These are phyloP conservation scores for Eragrostis tef DNA, from an alignment of 202 grass and related monocot genomes.

Conservation along the genomic window DNA sequence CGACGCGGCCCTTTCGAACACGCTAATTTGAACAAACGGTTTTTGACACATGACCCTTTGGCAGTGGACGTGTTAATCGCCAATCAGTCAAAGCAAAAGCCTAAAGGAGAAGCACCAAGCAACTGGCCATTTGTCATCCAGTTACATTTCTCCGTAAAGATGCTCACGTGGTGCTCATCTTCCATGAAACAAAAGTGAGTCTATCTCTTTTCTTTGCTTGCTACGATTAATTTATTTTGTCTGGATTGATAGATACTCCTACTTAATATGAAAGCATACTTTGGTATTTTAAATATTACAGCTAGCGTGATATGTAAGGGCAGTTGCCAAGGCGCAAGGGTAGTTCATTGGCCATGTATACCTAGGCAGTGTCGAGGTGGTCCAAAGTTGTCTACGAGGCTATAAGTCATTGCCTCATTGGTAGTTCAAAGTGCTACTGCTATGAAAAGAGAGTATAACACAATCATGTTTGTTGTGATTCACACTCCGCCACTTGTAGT, in stretches of 20 bases:
- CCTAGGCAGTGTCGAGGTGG: background rate
- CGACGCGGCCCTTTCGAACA: background rate
- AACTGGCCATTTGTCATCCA: background rate
- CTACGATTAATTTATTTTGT: background rate
- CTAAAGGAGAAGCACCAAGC: background rate
- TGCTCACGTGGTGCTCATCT: background rate
- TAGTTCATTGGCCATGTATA: background rate
- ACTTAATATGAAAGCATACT: background rate
- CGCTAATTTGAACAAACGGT: background rate
- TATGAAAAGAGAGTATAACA: too few relatives aligned
- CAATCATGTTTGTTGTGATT: too few relatives aligned
- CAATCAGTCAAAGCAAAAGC: background rate
- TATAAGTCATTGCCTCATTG: too few relatives aligned
- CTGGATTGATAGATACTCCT: background rate
- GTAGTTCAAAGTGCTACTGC: too few relatives aligned
- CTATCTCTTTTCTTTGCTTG: background rate
- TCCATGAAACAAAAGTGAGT: background rate
- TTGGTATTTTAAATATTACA: background rate
- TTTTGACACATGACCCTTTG: background rate
- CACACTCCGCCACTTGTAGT: too few relatives aligned
- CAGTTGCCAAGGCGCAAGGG: too few relatives aligned
- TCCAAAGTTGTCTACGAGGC: background rate
- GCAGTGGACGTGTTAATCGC: background rate
- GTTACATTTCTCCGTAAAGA: background rate
- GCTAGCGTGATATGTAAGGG: background rate